Base-by-base conservation (phyloP, 2,329 filamentous ascomycete genomes). In the Blastomyces emzantsi region DNA sequence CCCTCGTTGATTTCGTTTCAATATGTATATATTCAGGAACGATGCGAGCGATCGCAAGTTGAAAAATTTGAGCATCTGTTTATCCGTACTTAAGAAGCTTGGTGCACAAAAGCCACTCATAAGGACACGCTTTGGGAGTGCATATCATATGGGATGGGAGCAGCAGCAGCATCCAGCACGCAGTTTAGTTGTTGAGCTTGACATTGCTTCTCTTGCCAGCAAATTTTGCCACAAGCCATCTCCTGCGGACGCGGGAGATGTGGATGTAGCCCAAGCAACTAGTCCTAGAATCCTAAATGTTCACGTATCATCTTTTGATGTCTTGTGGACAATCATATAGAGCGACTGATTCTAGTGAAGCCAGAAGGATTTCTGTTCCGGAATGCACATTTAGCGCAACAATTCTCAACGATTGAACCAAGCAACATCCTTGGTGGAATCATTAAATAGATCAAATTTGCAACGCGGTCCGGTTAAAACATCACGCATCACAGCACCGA, bases 241-340 rank as follows among this genome's bases (percentile, higher is more conserved):
- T 49, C 41, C 45, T 60, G 58, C 33, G 43, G 43, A 60, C 49
- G 11, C 8, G 22, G 49, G 58, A 60, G 58, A 60, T 45, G 43
- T 1, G 57, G 41, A 2, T 22, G 25, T 60, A 60, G 49, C 58
- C 49, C 41, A 49, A 60, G 22, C 41, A 60, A 2, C 9, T 33
- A 33, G 0, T n/a, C 58, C 47, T 49, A 15, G 25, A 49, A 33
- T 60, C 41, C 58, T 49, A 60, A 60, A 62, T 54, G 45, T 25
- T 62, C 60, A 55, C 22, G 52, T 52, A 72, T 56, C 72, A 69
- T 28, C 25, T 49, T 33, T 60, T 63, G 19, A 25, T 22, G 28
- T 47, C 36, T 25, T 22, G 54, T 60, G n/a, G 39, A 63, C 22
- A 63, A n/a, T 64, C 55, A n/a, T 64, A 33, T 47, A 49, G 36